A percentile compares a stretch with the other conserved stretches of the same genome.
Evolutionary conservation across 768 basidiomycete species (phyloP).

Genomic region (Tephrocybe sp.): DNA sequence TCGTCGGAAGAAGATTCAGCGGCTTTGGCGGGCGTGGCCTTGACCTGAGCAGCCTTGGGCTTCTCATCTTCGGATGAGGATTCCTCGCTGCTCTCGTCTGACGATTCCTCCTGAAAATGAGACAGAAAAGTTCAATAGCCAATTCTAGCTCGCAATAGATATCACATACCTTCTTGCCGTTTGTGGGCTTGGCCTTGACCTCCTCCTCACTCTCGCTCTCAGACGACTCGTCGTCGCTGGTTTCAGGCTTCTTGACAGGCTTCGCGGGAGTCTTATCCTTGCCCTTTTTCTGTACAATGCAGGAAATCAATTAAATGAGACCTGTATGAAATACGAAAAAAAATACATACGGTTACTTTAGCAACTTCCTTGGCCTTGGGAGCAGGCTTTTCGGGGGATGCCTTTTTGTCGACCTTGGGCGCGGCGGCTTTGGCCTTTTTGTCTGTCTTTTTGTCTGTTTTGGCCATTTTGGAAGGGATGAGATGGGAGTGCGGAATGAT

Average conservation of each 20-base stretch:
- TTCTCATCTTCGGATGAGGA: conserved; percentile 52
- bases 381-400: conserved; percentile 24
- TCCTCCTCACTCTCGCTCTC: conserved; percentile 33
- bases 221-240: conserved; percentile 28
- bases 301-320: background rate
- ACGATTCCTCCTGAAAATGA: conserved; percentile 31
- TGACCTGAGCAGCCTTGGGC: conserved; percentile 52
- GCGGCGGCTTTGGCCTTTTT: conserved; percentile 32
- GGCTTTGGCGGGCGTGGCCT: conserved; percentile 34
- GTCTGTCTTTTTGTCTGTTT: conserved; percentile 46
- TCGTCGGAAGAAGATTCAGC: conserved; percentile 21
- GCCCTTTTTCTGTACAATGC: conserved; percentile 18
- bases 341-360: conserved; percentile 33
- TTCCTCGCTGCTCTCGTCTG: conserved; percentile 43
- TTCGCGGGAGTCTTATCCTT: conserved; percentile 22
- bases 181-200: conserved; percentile 19
- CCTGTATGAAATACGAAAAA: conserved; percentile 2
- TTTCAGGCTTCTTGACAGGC: conserved; percentile 26
- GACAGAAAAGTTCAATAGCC: background rate
- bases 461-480: conserved; percentile 36
- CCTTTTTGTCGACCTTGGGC: conserved; percentile 36
- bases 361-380: conserved; percentile 41
- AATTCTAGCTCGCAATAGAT: conserved; percentile 2
- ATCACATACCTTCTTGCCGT: conserved; percentile 31
- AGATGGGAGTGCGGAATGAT: conserved; percentile 17